A percentile compares a stretch with the other conserved stretches of the same genome.
Conservation (phyloP, 441 rosid genomes). For the Erodium chrysanthum region DNA sequence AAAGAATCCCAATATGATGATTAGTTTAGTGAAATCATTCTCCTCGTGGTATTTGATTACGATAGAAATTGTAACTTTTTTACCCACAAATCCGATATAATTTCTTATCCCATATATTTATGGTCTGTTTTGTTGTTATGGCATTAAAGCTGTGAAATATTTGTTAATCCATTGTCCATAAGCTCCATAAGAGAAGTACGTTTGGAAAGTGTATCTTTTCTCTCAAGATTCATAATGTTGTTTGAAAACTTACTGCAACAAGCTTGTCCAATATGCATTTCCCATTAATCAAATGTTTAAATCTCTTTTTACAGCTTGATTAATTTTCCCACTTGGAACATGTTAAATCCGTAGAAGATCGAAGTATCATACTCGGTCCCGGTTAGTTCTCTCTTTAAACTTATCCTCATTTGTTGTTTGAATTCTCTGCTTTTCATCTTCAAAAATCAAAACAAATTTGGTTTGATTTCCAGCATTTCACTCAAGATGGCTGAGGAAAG, state of each 20-base stretch:
- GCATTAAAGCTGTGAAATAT: background rate
- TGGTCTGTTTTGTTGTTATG: background rate
- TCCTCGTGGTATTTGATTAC: no score
- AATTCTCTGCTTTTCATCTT: background rate
- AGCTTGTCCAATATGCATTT: background rate
- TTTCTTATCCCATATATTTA: background rate
- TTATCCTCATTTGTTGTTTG: background rate
- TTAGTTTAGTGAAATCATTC: background rate
- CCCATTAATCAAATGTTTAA: background rate
- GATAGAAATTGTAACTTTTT: background rate
- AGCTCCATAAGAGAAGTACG: background rate
- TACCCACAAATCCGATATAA: background rate
- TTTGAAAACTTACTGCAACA: background rate
- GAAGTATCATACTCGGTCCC: background rate
- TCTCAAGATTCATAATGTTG: background rate
- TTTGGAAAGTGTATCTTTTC: background rate
- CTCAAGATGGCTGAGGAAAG: slow-evolving; percentile 44
- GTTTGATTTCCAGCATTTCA: slow-evolving; percentile 7
- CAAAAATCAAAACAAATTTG: background rate
- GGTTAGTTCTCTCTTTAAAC: background rate
- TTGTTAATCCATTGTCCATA: background rate
- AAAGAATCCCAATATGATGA: background rate
- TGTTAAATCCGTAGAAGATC: background rate
- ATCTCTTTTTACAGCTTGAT: background rate
- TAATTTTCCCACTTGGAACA: background rate